These are phyloP conservation scores for Leccinum olivaceopallidum DNA, from an alignment of 768 basidiomycete genomes.

Conservation along the genomic window DNA sequence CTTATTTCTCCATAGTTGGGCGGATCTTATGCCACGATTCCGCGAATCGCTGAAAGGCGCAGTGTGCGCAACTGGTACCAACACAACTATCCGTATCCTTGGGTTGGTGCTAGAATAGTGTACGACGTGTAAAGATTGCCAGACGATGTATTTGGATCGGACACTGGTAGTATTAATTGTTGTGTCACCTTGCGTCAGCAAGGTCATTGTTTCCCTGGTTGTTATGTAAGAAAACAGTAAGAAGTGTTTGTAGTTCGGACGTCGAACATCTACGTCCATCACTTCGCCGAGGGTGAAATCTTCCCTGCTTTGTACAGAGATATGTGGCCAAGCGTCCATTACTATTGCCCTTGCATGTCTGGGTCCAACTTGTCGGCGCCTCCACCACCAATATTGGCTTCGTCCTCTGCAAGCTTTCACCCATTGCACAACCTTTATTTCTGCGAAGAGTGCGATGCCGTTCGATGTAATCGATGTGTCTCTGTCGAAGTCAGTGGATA, in stretches of 20 bases:
- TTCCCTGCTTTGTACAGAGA: background rate
- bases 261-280: background rate
- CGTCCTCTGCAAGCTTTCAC: conserved; percentile 82
- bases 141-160: conserved; percentile 5
- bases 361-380: conserved; percentile 42
- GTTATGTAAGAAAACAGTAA: conserved; percentile 15
- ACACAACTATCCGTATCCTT: conserved; percentile 86
- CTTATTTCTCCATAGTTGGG: conserved; percentile 61
- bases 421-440: conserved; percentile 87
- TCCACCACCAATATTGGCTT: conserved; percentile 73
- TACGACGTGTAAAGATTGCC: conserved; percentile 43
- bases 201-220: too few relatives aligned
- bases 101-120: conserved; percentile 73
- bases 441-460: conserved; percentile 97
- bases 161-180: too few relatives aligned
- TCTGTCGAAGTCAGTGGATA: conserved; percentile 94
- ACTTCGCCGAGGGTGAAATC: background rate
- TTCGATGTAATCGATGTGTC: conserved; percentile 92
- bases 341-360: conserved; percentile 77
- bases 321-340: conserved; percentile 51
- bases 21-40: conserved; percentile 86
- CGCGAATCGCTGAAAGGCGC: conserved; percentile 74
- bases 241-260: conserved; percentile 3
- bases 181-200: too few relatives aligned
- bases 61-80: conserved; percentile 92